Conservation (phyloP, 2,329 filamentous ascomycete species). For the Metarhizium humberi region DNA sequence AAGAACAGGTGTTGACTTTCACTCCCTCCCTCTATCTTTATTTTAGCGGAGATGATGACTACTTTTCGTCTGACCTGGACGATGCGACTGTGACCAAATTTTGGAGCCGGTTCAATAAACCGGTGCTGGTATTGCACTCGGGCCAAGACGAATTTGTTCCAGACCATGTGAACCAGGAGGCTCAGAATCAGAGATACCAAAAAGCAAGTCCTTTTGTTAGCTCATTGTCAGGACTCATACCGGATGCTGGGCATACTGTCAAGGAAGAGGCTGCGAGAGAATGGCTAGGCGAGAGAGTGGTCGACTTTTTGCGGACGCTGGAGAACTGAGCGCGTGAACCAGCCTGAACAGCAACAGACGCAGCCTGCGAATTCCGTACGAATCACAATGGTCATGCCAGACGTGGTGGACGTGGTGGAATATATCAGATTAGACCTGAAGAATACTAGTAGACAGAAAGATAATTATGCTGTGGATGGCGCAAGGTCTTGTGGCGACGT, state of each 20-base stretch:
- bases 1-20: background rate
- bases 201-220: conserved; percentile 35
- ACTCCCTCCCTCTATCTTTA: background rate
- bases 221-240: conserved; percentile 41
- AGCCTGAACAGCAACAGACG: background rate
- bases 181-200: conserved; percentile 49
- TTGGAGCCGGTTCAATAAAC: conserved; percentile 56
- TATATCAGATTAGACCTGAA: background rate
- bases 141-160: conserved; percentile 59
- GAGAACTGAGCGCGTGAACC: conserved; percentile 2
- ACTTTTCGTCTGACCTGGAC: conserved; percentile 72
- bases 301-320: conserved; percentile 32
- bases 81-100: conserved; percentile 45
- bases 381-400: too few species aligned
- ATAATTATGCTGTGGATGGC: too few species aligned
- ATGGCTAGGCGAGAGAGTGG: conserved; percentile 40
- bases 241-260: conserved; percentile 42
- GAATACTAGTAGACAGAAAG: too few species aligned
- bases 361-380: too few species aligned
- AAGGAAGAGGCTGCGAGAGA: conserved; percentile 32
- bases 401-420: background rate
- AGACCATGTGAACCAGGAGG: conserved; percentile 43
- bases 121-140: conserved; percentile 56
- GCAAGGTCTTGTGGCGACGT: too few species aligned
- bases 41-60: conserved; percentile 66